A percentile compares a stretch with the other conserved stretches of the same genome.
These are phyloP conservation scores for Tylopilus vinaceipallidus DNA, from an alignment of 768 basidiomycete species.

Conservation along the genomic window DNA sequence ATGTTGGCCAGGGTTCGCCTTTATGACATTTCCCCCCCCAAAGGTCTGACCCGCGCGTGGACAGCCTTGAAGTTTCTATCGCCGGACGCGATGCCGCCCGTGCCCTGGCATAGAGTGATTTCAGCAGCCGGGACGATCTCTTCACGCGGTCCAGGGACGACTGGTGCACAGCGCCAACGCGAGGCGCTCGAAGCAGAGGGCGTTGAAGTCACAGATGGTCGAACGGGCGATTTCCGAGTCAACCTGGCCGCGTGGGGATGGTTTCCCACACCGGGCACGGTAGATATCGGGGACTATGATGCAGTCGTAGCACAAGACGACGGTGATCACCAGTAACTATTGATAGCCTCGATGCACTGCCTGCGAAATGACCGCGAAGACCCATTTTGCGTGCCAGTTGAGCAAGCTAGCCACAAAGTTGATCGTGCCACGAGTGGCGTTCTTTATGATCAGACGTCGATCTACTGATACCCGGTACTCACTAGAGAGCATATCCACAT, in stretches of 20 bases:
- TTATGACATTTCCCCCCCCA: neutral
- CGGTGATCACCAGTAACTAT: neutral
- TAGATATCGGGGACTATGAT: conserved; percentile 18
- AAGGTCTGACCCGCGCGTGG: conserved; percentile 1
- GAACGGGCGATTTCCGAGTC: conserved; percentile 57
- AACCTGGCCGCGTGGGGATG: conserved; percentile 60
- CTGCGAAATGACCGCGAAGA: neutral
- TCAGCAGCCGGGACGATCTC: conserved; percentile 71
- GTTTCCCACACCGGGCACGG: conserved; percentile 49
- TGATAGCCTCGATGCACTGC: neutral
- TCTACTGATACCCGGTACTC: no score
- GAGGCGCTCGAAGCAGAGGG: conserved; percentile 80
- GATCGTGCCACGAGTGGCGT: neutral
- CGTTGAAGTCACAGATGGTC: conserved; percentile 63
- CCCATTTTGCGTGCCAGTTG: neutral
- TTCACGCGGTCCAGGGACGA: conserved; percentile 80
- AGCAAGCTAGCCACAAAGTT: neutral
- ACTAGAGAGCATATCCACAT: no score
- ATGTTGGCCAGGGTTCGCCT: conserved; percentile 74
- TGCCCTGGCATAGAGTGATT: conserved; percentile 83
- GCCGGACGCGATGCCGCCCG: conserved; percentile 54
- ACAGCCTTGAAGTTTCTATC: conserved; percentile 78
- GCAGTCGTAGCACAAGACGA: neutral
- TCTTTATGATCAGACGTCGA: neutral
- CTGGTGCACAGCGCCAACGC: conserved; percentile 72